Conservation (phyloP, 129 eudicot genomes). For the Chrysanthemum seticuspe region DNA sequence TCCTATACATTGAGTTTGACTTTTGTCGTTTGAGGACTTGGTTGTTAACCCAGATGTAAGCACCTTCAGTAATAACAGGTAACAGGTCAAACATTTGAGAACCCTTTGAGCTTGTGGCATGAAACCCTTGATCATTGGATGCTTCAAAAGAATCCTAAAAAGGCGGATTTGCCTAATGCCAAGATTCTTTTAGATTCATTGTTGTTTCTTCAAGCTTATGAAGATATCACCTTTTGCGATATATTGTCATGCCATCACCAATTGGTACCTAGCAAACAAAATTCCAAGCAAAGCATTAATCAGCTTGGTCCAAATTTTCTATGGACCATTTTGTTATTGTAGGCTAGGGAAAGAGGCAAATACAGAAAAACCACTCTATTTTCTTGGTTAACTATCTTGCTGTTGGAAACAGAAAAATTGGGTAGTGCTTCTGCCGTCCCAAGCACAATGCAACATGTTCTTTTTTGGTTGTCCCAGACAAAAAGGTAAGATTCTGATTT, state of each 20-base stretch:
- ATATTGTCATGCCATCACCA: constrained; percentile 98
- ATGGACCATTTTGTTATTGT: background rate
- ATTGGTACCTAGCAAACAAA: constrained; percentile 65
- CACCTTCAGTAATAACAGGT: no score
- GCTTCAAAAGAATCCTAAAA: no score
- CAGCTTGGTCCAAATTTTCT: constrained; percentile 16
- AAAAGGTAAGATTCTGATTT: no score
- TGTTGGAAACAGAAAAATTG: background rate
- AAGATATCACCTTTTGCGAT: constrained; percentile 67
- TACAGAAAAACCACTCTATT: background rate
- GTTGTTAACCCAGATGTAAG: no score
- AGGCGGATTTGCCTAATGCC: no score
- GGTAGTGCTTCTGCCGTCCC: background rate
- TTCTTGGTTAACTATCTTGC: background rate
- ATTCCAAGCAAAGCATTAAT: constrained; percentile 17
- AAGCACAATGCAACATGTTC: background rate
- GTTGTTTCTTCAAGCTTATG: no score
- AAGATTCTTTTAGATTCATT: no score
- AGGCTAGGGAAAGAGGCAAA: background rate
- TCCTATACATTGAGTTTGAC: no score
- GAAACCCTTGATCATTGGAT: no score
- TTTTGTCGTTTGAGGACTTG: no score
- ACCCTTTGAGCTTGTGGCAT: no score
- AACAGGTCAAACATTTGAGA: background rate
- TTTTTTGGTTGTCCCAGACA: background rate